Percentiles rank a stretch among this genome's conserved stretches.
Conservation (phyloP, 768 basidiomycete genomes). For the Panus rudis region DNA sequence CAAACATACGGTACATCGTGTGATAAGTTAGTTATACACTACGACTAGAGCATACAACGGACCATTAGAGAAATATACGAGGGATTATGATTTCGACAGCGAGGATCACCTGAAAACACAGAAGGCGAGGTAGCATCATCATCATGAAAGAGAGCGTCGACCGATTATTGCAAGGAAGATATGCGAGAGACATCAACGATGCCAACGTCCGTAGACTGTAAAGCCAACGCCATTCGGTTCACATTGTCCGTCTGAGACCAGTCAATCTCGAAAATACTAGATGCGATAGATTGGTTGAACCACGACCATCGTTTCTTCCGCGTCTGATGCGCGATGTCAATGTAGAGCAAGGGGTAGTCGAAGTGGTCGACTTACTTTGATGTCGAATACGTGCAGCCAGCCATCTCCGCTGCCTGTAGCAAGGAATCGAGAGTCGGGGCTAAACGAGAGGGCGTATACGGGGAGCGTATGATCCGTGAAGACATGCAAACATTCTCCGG, state of each 20-base stretch:
- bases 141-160: too few species aligned
- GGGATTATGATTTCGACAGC: too few species aligned
- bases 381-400: constrained; percentile 62
- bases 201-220: constrained; percentile 63
- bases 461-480: constrained; percentile 67
- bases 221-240: constrained; percentile 61
- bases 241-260: constrained; percentile 53
- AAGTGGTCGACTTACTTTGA: constrained; percentile 39
- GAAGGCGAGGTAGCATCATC: neutral
- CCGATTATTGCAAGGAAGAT: constrained; percentile 19
- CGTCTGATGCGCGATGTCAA: constrained; percentile 18
- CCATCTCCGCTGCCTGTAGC: constrained; percentile 81
- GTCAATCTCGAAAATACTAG: constrained; percentile 69
- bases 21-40: neutral
- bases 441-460: constrained; percentile 70
- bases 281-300: constrained; percentile 49
- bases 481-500: constrained; percentile 65
- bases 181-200: constrained; percentile 56
- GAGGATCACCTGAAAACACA: too few species aligned
- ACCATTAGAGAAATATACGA: neutral
- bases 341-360: neutral
- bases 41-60: too few species aligned
- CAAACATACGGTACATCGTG: neutral
- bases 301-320: constrained; percentile 54
- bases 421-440: constrained; percentile 63